These are phyloP conservation scores for Penicillium pancosmium DNA, from an alignment of 495 filamentous ascomycete genomes.

Conservation along the genomic window DNA sequence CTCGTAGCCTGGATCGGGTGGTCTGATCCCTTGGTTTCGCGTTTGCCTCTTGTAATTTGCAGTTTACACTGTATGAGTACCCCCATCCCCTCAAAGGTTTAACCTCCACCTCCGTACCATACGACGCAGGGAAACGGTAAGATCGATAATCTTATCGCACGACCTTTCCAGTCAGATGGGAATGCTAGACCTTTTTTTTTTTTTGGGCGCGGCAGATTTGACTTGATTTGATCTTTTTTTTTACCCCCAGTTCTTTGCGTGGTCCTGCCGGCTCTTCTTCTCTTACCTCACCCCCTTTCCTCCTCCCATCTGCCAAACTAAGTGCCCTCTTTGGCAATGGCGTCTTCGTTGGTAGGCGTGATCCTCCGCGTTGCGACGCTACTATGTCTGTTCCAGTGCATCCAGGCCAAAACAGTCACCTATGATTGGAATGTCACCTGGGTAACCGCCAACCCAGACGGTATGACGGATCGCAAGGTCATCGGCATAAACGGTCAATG, in stretches of 20 bases:
- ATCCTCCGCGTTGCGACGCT: constrained; percentile 15
- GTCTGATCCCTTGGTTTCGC: neutral
- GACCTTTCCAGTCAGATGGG: neutral
- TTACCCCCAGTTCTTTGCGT: neutral
- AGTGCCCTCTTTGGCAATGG: constrained; percentile 13
- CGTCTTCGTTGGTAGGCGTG: constrained; percentile 13
- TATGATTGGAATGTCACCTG: constrained; percentile 82
- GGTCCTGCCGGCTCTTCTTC: constrained; percentile 3
- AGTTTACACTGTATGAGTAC: neutral
- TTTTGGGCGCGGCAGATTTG: neutral
- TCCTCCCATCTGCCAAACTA: neutral
- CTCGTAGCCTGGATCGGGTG: neutral
- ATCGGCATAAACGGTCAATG: constrained; percentile 85
- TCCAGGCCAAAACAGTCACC: constrained; percentile 62
- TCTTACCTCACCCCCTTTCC: neutral
- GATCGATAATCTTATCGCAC: constrained; percentile 30
- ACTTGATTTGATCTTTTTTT: constrained; percentile 1
- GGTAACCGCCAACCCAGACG: constrained; percentile 82
- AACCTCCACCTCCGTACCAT: too few species aligned
- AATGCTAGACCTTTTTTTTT: constrained; percentile 2
- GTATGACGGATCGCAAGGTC: constrained; percentile 60
- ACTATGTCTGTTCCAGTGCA: constrained; percentile 15
- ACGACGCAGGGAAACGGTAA: neutral
- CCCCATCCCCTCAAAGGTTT: neutral
- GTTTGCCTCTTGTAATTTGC: neutral